Evolutionary conservation across 179 eudicot genomes (phyloP).

Genomic region (Beta corolliflora): DNA sequence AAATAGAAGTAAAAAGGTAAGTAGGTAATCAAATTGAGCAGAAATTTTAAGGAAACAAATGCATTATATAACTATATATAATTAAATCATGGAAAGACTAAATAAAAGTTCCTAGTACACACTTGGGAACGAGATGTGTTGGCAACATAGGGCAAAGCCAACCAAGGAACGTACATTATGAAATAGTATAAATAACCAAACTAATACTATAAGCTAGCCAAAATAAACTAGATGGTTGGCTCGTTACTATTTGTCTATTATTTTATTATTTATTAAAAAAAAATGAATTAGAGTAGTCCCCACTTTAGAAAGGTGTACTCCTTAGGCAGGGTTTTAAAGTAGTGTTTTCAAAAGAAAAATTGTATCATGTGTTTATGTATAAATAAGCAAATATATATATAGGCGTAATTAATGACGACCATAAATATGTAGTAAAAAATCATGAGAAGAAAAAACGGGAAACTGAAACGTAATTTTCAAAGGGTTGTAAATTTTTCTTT

Average conservation of each 20-base stretch:
- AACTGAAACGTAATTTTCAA: slow-evolving; percentile 19
- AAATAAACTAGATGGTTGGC: slow-evolving; percentile 18
- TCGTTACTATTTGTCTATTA: background rate
- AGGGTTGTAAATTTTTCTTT: background rate
- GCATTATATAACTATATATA: too few relatives aligned
- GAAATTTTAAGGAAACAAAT: background rate
- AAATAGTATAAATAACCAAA: slow-evolving; percentile 13
- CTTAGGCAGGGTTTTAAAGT: slow-evolving; percentile 6
- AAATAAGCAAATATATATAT: background rate
- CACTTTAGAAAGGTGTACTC: slow-evolving; percentile 16
- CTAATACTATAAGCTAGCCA: background rate
- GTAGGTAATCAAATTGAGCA: background rate
- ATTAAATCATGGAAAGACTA: too few relatives aligned
- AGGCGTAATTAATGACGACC: slow-evolving; percentile 16
- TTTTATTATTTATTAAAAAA: background rate
- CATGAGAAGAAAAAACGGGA: background rate
- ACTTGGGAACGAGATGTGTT: too few relatives aligned
- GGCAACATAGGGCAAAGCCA: too few relatives aligned
- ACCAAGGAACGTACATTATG: too few relatives aligned
- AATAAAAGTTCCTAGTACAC: too few relatives aligned
- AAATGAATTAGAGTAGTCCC: background rate
- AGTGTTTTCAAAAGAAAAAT: background rate
- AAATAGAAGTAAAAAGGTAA: background rate
- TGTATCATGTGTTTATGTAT: slow-evolving; percentile 5
- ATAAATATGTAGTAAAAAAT: background rate